Percentiles rank a stretch among this genome's conserved stretches.
phyloP scores from a whole-genome alignment of 331 rosid species.

The Telfairia occidentalis region DNA sequence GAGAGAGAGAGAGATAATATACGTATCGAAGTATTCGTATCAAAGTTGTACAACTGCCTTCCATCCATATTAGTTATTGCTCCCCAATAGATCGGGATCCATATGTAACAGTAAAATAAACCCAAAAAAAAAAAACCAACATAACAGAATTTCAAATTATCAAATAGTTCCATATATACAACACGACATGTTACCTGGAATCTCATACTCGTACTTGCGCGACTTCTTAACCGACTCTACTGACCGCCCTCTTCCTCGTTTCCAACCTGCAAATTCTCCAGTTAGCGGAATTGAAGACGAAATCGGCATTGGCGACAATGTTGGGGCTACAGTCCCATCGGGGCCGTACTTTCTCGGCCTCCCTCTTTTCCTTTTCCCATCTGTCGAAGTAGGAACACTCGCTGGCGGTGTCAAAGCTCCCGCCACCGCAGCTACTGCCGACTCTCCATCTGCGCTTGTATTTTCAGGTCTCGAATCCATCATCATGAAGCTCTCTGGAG shows the following conservation, averaged over 20 bases:
- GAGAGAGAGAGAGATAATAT: background rate
- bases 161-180: background rate
- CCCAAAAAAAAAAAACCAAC: background rate
- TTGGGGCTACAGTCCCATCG: conserved; percentile 32
- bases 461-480: conserved; percentile 50
- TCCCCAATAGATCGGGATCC: background rate
- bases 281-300: conserved; percentile 84
- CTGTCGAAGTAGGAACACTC: no score
- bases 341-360: conserved; percentile 78
- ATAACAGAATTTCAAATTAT: conserved; percentile 7
- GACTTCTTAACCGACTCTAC: conserved; percentile 51
- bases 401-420: background rate
- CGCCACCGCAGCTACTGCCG: conserved; percentile 4
- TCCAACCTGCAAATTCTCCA: conserved; percentile 72
- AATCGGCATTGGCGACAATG: conserved; percentile 85
- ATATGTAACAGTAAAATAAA: background rate
- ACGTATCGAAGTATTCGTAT: no score
- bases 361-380: conserved; percentile 73
- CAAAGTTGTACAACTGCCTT: background rate
- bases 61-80: background rate
- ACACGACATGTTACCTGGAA: conserved; percentile 24
- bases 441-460: conserved; percentile 26
- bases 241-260: conserved; percentile 54
- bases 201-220: conserved; percentile 38
- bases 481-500: conserved; percentile 43